Percentiles rank a stretch among this genome's conserved stretches.
Conservation (phyloP, 1,284 basidiomycete genomes). For the Hemileia vastatrix region DNA sequence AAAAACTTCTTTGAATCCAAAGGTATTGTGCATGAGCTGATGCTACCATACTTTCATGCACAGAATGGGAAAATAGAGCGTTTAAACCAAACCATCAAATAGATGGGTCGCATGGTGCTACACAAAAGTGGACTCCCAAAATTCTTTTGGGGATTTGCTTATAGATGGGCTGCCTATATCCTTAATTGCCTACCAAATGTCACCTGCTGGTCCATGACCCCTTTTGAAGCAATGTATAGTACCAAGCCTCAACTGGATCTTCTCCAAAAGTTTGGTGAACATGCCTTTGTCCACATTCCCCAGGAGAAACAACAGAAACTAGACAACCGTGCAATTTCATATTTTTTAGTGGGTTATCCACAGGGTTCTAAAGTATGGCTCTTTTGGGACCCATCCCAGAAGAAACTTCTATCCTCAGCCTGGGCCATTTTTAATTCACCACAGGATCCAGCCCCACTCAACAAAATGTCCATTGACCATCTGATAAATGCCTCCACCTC, state of each 20-base stretch:
- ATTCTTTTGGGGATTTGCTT: not conserved
- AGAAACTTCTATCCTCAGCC: no score
- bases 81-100: not conserved
- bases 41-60: not conserved
- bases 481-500: no score
- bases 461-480: no score
- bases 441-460: no score
- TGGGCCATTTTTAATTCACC: no score
- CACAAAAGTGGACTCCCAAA: not conserved
- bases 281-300: not conserved
- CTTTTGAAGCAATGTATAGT: not conserved
- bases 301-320: not conserved
- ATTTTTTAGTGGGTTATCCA: not conserved
- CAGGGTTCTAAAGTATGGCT: not conserved
- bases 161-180: not conserved
- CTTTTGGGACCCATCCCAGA: no score
- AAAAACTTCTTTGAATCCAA: no score
- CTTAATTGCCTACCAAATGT: not conserved
- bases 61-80: not conserved
- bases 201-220: not conserved
- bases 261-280: not conserved
- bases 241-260: not conserved
- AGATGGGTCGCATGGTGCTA: not conserved
- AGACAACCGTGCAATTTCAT: not conserved
- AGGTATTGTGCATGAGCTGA: no score